Conservation (phyloP, 2,329 filamentous ascomycete genomes). For the Thelonectria rubi region DNA sequence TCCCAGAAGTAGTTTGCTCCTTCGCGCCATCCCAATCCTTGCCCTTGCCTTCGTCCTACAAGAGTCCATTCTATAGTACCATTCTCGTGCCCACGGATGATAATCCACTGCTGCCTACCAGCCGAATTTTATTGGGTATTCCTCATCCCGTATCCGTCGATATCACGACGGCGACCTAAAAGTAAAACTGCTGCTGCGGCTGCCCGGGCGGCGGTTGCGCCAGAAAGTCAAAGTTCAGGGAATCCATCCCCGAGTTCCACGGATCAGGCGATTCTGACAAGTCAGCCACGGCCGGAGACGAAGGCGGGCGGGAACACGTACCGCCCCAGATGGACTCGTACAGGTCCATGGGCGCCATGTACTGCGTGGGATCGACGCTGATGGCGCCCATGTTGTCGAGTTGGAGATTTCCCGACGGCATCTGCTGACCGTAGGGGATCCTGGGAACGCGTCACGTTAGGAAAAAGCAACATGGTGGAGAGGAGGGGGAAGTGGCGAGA, state of each 20-base stretch:
- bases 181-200: slow-evolving; percentile 67
- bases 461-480: slow-evolving; percentile 3
- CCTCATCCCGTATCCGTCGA: neutral
- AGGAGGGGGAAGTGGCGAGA: neutral
- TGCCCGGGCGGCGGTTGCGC: slow-evolving; percentile 68
- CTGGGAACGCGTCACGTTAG: slow-evolving; percentile 35
- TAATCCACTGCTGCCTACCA: neutral
- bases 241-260: slow-evolving; percentile 64
- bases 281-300: slow-evolving; percentile 25
- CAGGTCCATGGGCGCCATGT: slow-evolving; percentile 73
- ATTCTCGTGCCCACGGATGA: neutral
- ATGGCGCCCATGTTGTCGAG: slow-evolving; percentile 58
- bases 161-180: slow-evolving; percentile 45
- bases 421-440: slow-evolving; percentile 50
- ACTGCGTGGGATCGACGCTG: slow-evolving; percentile 65
- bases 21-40: slow-evolving; percentile 19
- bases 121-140: neutral
- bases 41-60: neutral
- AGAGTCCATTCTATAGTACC: slow-evolving; percentile 19
- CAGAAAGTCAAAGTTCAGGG: slow-evolving; percentile 69
- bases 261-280: slow-evolving; percentile 66
- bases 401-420: slow-evolving; percentile 47
- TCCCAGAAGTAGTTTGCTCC: slow-evolving; percentile 8
- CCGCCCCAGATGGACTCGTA: slow-evolving; percentile 76
- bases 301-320: slow-evolving; percentile 48